phyloP scores from a whole-genome alignment of 148 eudicot species.

The Diospyros kaki region DNA sequence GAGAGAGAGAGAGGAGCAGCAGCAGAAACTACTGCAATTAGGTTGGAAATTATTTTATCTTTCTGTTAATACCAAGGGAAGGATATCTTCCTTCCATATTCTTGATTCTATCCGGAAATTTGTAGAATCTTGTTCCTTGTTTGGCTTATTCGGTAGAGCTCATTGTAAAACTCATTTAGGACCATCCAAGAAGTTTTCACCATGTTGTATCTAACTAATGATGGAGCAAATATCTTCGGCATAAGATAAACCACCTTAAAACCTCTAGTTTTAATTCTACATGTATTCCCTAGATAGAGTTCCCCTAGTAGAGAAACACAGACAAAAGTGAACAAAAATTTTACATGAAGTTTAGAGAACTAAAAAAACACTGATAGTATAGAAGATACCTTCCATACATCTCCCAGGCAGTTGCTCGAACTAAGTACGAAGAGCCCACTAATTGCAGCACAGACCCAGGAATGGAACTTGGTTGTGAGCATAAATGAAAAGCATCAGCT shows the following conservation, averaged over 20 bases:
- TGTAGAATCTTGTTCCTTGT: no score
- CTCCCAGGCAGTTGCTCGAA: constrained; percentile 92
- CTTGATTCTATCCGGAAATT: no score
- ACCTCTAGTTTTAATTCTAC: neutral
- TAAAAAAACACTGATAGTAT: constrained; percentile 4
- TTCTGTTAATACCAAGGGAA: no score
- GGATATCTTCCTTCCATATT: no score
- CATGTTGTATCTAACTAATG: neutral
- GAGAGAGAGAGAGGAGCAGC: no score
- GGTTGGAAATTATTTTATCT: no score
- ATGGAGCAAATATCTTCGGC: neutral
- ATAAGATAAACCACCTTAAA: neutral
- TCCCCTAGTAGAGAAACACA: neutral
- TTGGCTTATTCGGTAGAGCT: no score
- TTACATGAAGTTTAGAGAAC: neutral
- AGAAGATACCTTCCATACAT: constrained; percentile 74
- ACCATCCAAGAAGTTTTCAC: neutral
- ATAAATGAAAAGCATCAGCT: constrained; percentile 40
- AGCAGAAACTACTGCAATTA: no score
- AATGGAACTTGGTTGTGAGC: constrained; percentile 71
- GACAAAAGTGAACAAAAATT: neutral
- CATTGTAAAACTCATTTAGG: neutral
- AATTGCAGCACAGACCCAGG: constrained; percentile 68
- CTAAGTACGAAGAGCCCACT: constrained; percentile 71
- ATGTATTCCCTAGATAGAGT: neutral